Evolutionary conservation across 73 alveolate species (phyloP).

Genomic region (Paramecium sonneborni): DNA sequence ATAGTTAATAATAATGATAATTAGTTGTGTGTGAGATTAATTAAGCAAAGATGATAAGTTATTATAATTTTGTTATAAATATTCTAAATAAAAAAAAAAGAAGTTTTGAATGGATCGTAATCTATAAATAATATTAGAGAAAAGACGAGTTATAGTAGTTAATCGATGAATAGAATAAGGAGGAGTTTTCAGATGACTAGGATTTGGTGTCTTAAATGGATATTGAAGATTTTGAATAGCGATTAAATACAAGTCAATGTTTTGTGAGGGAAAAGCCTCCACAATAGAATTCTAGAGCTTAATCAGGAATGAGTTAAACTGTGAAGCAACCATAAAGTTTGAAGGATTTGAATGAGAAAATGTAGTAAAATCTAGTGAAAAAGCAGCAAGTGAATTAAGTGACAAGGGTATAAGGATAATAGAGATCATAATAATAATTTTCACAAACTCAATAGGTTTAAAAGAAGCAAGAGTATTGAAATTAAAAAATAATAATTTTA

Average conservation of each 20-base stretch:
- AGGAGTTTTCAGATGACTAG: background rate
- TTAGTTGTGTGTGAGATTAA: background rate
- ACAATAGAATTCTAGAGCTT: background rate
- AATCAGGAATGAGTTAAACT: background rate
- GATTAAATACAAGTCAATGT: conserved; percentile 6
- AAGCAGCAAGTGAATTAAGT: background rate
- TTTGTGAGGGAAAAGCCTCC: conserved; percentile 30
- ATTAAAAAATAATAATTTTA: background rate
- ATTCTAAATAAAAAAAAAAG: background rate
- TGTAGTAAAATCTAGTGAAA: background rate
- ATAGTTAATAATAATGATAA: background rate
- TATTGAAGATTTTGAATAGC: conserved; percentile 46
- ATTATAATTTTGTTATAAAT: background rate
- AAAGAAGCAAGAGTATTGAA: background rate
- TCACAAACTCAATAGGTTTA: background rate
- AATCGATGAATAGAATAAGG: conserved; percentile 16
- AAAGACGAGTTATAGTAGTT: conserved; percentile 44
- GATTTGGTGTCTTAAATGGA: conserved; percentile 8
- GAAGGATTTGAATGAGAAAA: conserved; percentile 15
- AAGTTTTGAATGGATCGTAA: background rate
- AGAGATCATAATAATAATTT: background rate
- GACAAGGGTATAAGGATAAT: background rate
- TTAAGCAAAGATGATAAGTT: background rate
- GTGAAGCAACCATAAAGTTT: background rate
- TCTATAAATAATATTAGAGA: background rate